Base-by-base conservation (phyloP, 1,284 basidiomycete species). In the Moniliella sp. region DNA sequence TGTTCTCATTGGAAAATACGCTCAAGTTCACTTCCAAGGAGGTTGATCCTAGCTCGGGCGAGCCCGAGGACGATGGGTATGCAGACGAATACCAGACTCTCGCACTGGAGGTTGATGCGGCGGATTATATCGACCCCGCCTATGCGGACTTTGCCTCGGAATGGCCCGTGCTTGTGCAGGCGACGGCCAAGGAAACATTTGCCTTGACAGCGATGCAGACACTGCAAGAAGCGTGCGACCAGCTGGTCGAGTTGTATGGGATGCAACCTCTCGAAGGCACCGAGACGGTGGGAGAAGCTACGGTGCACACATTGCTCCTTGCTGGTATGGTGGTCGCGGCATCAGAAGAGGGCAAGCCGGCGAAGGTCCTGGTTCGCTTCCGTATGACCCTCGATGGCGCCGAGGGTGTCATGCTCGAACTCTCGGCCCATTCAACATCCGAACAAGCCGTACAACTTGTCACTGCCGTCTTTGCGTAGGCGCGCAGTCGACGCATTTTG, bases 81-180 rank as follows among this genome's bases (percentile, higher is more conserved):
- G 79, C 84, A 58, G 91, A 97, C 66, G 88, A 97, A 63, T 99
- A 99, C 64, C 79, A 84, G 62, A 69, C 93, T 26, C 88, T 94
- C 63, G 91, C 94, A 45, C 72, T 93, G 35, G 91, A 94, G 57
- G 66, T 99, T 30, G 75, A 76, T 35, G 82, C 80, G 3, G 75
- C 76, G 18, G 80, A 84, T 64, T 99, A 93, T 63, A 80, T 99
- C 53, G 68, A 83, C 30, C 84, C 84, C 11, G 82, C 72, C 43
- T 94, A 93, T 57, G 75, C 74, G 25, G 79, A 79, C 19, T 97
- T 97, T 63, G 70, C 72, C 31, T 70, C 76, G 31, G 88, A 97
- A 65, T 99, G 91, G 91, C 88, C 94, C 56, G 73, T 81, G 49
- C 59, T 97, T 55, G 73, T 73, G 28, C n/a, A 66, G 35, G 27